phyloP scores from a whole-genome alignment of 352 stramenopile species.

The Phytophthora palmivora region DNA sequence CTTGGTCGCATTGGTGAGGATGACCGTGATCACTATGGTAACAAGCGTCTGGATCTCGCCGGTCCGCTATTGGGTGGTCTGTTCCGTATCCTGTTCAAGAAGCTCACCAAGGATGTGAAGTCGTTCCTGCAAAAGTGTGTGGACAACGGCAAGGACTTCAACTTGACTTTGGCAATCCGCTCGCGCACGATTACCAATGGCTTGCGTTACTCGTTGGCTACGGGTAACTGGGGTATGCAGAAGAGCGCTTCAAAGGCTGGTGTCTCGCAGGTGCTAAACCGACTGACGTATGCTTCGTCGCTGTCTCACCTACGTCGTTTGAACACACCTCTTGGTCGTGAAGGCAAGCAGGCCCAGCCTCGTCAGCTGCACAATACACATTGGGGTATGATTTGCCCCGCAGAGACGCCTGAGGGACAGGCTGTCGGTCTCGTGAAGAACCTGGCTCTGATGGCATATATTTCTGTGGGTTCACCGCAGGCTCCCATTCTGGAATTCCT shows the following conservation, averaged over 20 bases:
- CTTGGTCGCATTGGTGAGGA: slow-evolving; percentile 97
- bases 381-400: slow-evolving; percentile 99
- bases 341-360: slow-evolving; percentile 99
- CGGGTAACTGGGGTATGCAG: slow-evolving; percentile 99
- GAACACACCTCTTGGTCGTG: slow-evolving; percentile 98
- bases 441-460: slow-evolving; percentile 99
- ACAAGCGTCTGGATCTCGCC: slow-evolving; percentile 99
- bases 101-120: slow-evolving; percentile 99
- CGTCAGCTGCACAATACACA: slow-evolving; percentile 99
- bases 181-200: slow-evolving; percentile 98
- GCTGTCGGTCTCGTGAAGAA: slow-evolving; percentile 98
- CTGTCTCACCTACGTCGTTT: slow-evolving; percentile 98
- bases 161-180: slow-evolving; percentile 97
- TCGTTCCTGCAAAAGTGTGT: slow-evolving; percentile 93
- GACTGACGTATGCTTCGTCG: slow-evolving; percentile 98
- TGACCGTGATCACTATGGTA: slow-evolving; percentile 99
- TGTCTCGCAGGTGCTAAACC: slow-evolving; percentile 99
- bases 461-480: slow-evolving; percentile 94
- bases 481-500: slow-evolving; percentile 98
- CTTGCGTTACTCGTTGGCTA: slow-evolving; percentile 99
- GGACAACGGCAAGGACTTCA: slow-evolving; percentile 95
- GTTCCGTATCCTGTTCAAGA: slow-evolving; percentile 99
- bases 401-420: slow-evolving; percentile 96
- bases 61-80: slow-evolving; percentile 97
- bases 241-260: slow-evolving; percentile 96